Base-by-base conservation (phyloP, 345 rosid species). In the Citrus trifoliata region DNA sequence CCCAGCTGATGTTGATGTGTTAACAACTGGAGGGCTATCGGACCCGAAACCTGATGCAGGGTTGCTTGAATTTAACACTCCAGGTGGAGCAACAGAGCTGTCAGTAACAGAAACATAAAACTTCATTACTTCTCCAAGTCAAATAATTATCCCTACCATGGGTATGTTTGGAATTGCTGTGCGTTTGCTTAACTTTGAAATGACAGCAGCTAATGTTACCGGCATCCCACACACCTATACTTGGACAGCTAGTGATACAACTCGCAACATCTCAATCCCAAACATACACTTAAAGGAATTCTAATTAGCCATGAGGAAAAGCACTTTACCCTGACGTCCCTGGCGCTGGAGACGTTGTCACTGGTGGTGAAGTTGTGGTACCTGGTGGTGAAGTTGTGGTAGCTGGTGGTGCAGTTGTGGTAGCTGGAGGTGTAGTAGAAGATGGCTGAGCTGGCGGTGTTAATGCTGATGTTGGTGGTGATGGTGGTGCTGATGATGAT, bases 31-130 rank as follows among this genome's bases (percentile, higher is more conserved):
- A 71, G 97, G 89, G 35, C 53, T 71, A 14, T 78, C 83, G 2
- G 80, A 55, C 22, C 93, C 92, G 7, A 80, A 86, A 58, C 68
- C 78, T 13, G 88, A 67, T 35, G 69, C 77, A 6, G 97, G 94
- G 70, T 21, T 79, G 84, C 90, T 86, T 67, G 90, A 79, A 77
- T 87, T 90, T 33, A 84, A 28, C 58, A 83, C 86, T 40, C 87
- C 58, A 58, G 97, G 90, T 59, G 96, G 90, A 73, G 75, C 70
- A 27, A 86, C 84, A 73, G 82, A 67, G 75, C 88, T 88, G 85
- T 83, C 64, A 78, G 25, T 27, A 2, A 74, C 27, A 28, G n/a
- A 60, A 58, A 78, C 22, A 51, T 3, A 8, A 12, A 32, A 64
- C 14, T 8, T 18, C 35, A 60, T 61, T 40, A 35, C 21, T 65